These are phyloP conservation scores for Arachis stenosperma DNA, from an alignment of 306 rosid species.

Conservation along the genomic window DNA sequence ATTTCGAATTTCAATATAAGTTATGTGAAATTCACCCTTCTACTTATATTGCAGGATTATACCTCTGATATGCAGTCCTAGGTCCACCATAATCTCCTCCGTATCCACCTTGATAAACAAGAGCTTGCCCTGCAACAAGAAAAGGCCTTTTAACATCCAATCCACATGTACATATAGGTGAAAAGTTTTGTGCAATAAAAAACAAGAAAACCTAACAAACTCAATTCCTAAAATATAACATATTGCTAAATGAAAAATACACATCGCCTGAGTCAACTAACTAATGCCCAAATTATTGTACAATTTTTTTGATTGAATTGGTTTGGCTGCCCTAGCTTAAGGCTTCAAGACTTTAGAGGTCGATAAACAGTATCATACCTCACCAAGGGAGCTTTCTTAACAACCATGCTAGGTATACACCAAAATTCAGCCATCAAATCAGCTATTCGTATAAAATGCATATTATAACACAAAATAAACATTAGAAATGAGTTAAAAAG, in stretches of 20 bases:
- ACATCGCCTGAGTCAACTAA: neutral
- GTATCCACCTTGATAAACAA: conserved; percentile 67
- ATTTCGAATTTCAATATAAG: conserved; percentile 5
- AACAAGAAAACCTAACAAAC: conserved; percentile 11
- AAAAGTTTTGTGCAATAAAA: conserved; percentile 10
- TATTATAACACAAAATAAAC: too few relatives aligned
- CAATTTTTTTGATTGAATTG: neutral
- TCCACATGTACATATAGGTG: conserved; percentile 1
- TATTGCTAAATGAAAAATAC: conserved; percentile 5
- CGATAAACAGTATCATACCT: too few relatives aligned
- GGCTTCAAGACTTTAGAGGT: too few relatives aligned
- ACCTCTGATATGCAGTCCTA: conserved; percentile 61
- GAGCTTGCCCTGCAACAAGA: conserved; percentile 66
- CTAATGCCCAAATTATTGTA: neutral
- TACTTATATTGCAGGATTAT: conserved; percentile 1
- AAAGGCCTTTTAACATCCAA: neutral
- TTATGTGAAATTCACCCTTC: neutral
- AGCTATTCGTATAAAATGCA: too few relatives aligned
- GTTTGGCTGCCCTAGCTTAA: too few relatives aligned
- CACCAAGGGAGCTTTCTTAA: too few relatives aligned
- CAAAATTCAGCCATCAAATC: too few relatives aligned
- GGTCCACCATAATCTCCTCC: conserved; percentile 61
- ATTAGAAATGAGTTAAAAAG: too few relatives aligned
- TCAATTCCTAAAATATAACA: conserved; percentile 1
- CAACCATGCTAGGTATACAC: too few relatives aligned